Evolutionary conservation across 2,329 filamentous ascomycete species (phyloP), one percentile per base, ranked within the genome.

Genomic region (Claviceps sp.): DNA sequence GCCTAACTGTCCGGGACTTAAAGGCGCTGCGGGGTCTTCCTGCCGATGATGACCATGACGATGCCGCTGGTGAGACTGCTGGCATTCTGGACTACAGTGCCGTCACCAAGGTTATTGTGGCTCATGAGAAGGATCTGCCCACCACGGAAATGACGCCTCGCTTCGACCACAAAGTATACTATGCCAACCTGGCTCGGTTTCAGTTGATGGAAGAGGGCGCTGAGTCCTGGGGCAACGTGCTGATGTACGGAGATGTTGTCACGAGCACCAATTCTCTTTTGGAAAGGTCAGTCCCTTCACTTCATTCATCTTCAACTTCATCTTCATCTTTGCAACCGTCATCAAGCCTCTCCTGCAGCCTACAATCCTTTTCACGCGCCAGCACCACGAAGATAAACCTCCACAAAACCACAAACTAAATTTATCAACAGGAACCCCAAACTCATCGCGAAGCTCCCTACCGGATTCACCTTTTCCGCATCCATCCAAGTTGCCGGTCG

Each of bases 221-320:
- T 0, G 71, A 78, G 3, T 70, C 78, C 24, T 97, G 94, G 73
- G 93, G 93, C 4, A 78, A 82, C 49, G 72, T 78, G 49, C 67
- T 98, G 3, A 72, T 97, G 57, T 97, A 97, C 62, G 90, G 86
- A 50, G 88, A 96, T 65, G 88, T 95, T 6, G 76, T 96, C 16
- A 96, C 91, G 2, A 95, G 88, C 65, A 98, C 93, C 30, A 95
- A 91, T 68, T 95, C 90, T 0, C 73, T 97, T 5, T 76, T 96
- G 6, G 93, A 97, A 62, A 95, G 93, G 85, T 86, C 66, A 57
- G 70, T 59, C 2, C 0, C 0, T 26, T 11, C 7, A 7, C 6
- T 16, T 18, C 0, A 2, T 8, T n/a, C 43, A 14, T 26, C 42
- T 16, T 44, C 13, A 14, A 16, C 24, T 44, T 26, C 14, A 5